Evolutionary conservation across 2,329 filamentous ascomycete genomes (phyloP), one percentile per base, ranked within the genome.

Genomic region (Ophiostoma australiae): DNA sequence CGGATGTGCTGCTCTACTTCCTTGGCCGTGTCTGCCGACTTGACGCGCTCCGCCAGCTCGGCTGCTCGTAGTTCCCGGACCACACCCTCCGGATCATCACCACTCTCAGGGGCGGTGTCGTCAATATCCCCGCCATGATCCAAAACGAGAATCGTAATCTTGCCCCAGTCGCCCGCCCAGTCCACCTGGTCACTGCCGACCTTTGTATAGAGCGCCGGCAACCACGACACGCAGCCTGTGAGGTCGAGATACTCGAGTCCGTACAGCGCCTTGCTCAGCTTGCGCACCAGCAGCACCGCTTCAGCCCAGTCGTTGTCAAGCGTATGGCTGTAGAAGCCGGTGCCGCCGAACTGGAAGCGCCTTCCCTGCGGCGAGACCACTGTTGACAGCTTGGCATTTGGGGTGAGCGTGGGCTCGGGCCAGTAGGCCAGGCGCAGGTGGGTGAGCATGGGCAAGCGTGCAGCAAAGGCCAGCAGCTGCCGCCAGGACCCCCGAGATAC

Each of bases 351-450:
- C 52, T 84, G 82, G 11, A 87, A 77, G 17, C 76, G 78, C 39
- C 75, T 79, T 37, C 81, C 84, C 41, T 81, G 78, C 4, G 80
- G 79, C 4, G 83, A 81, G 77, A 81, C 77, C 1, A 88, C 78
- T 1, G 83, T 82, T 0, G 84, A 78, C 35, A 80, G 80, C 71
- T 81, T 83, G 7, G 86, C 82, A 73, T 85, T 84, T 10, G 85
- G 85, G 1, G 86, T 86, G n/a, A 87, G 78, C 20, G 82, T 83
- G 1, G 88, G 88, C 68, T 84, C 82, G 1, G 88, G 87, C 88
- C 88, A 90, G 76, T 84, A 85, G 20, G 87, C 86, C 7, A 90
- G 81, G 73, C 84, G 87, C 58, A 90, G 80, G 75, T 90, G 87
- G 1, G 87, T 90, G 55, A 90, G 78, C 17, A 81, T 83, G 0